Conservation (phyloP, 345 rosid species). For the Syzygium aqueum region DNA sequence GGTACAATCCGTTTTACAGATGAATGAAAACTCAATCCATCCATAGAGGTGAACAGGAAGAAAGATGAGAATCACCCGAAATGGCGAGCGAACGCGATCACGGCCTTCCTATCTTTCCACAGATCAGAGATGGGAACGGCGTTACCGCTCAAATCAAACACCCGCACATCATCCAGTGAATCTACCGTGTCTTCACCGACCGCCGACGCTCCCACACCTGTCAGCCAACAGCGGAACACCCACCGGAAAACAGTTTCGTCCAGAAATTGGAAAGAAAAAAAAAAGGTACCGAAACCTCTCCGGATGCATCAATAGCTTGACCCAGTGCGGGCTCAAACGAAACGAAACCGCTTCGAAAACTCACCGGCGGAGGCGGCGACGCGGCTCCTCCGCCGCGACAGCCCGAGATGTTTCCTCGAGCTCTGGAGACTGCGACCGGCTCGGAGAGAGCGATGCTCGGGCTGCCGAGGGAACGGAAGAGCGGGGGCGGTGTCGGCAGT, state of each 20-base stretch:
- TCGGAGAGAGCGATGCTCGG: neutral
- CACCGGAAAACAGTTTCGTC: neutral
- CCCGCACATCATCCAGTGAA: slow-evolving; percentile 43
- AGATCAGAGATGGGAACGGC: slow-evolving; percentile 64
- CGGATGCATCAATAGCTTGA: neutral
- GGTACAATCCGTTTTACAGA: neutral
- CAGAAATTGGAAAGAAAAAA: neutral
- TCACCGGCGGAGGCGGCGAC: slow-evolving; percentile 47
- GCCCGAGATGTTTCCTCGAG: neutral
- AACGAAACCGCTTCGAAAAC: neutral
- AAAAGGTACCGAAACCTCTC: neutral
- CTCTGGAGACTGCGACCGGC: neutral
- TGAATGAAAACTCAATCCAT: neutral
- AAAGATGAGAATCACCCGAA: slow-evolving; percentile 44
- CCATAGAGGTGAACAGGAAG: neutral
- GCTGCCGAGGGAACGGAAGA: neutral
- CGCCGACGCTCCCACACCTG: slow-evolving; percentile 12
- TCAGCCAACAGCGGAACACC: neutral
- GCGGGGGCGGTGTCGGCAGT: neutral
- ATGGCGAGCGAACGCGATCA: slow-evolving; percentile 90
- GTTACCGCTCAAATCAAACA: slow-evolving; percentile 59
- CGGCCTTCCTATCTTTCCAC: slow-evolving; percentile 79
- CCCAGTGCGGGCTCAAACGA: neutral
- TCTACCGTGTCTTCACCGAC: slow-evolving; percentile 20
- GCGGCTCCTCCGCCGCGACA: slow-evolving; percentile 12